Percentiles rank a stretch among this genome's conserved stretches.
Evolutionary conservation across 208 protist genomes (phyloP).

Genomic region (Trichomonas gallinae): DNA sequence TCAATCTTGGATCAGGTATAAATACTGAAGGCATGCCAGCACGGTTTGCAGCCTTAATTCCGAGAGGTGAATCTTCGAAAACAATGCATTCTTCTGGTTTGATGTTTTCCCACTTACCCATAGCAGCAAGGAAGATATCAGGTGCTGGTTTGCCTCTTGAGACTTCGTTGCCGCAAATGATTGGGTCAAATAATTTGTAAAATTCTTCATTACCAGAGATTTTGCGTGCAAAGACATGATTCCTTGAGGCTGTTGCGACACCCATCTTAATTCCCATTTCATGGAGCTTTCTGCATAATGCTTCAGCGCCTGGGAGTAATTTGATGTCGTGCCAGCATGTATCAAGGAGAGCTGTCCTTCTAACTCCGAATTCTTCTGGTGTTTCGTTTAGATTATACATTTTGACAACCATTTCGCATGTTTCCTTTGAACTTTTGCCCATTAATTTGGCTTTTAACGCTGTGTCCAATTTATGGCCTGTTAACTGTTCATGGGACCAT

Average conservation of each 20-base stretch:
- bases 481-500: not conserved
- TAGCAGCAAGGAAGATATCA: not conserved
- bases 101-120: not conserved
- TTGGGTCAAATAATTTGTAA: not conserved
- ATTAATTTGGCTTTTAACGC: not conserved
- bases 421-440: conserved; percentile 1
- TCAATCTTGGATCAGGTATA: not conserved
- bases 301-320: not conserved
- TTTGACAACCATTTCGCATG: not conserved
- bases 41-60: not conserved
- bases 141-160: not conserved
- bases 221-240: not conserved
- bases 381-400: not conserved
- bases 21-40: not conserved
- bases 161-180: not conserved
- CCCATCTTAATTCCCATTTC: not conserved
- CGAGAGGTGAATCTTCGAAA: conserved; percentile 18
- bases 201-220: not conserved
- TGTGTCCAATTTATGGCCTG: not conserved
- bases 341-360: not conserved
- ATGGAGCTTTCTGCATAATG: not conserved
- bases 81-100: not conserved
- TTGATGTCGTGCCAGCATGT: not conserved
- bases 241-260: not conserved
- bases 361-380: not conserved